Base-by-base conservation (phyloP, 2,329 filamentous ascomycete genomes). In the Clonostachys rhizophaga region DNA sequence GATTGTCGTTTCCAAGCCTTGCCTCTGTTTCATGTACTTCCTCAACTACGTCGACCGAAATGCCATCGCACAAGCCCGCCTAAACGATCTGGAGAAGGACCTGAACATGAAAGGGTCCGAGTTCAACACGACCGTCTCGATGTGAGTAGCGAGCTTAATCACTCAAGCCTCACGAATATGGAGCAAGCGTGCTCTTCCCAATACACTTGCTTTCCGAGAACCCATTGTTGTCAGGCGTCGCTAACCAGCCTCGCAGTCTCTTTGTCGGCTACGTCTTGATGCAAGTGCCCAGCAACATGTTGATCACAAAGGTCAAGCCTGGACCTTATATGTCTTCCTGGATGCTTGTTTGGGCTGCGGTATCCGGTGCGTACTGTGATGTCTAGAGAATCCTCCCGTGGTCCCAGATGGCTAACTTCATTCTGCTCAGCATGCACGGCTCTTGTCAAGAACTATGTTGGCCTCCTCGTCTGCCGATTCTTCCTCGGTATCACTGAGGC, bases 81-180 rank as follows among this genome's bases (percentile, higher is more conserved):
- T 71, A 10, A 76, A 76, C 4, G 70, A 72, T 10, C 53, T 76
- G 5, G 69, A 75, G 49, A 55, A 66, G 10, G 73, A 82, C 46
- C 64, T 83, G 1, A 63, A 63, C 6, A 78, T 83, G 72, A 63
- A 56, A 2, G 76, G 76, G 12, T 80, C 72, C 3, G 73, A 83
- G 47, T 83, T 79, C 55, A 81, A 77, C 43, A 64, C 65, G 1
- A 60, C 66, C 0, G 65, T 70, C 11, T 69, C 66, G 5, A 67
- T 69, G 60, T 64, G 24, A 30, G 24, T 30, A 30, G 24, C 24
- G 24, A 8, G 24, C 9, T 4, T 30, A 30, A 30, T 30, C 24
- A 30, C 24, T 10, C 24, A 30, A 10, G 9, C 24, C 24, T 10
- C 9, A 30, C 24, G 24, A 30, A 9, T 9, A 2, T 5, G 9